Conservation (phyloP, 108 stramenopile genomes). For the Parmales sp. region DNA sequence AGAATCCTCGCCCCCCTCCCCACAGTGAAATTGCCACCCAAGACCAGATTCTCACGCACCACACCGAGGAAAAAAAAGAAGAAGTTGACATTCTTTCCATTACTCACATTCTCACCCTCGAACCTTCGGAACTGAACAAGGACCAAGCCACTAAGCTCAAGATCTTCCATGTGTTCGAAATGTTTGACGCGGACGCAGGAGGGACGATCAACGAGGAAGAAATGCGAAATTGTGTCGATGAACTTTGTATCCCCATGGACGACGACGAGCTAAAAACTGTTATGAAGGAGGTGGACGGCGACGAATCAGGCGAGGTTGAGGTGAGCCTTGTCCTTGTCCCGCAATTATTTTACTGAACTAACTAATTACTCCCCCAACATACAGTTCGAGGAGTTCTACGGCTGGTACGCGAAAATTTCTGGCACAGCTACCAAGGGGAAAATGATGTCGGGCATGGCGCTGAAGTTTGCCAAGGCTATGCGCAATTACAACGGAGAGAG, state of each 20-base stretch:
- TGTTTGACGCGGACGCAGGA: constrained; percentile 8
- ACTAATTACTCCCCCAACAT: not conserved
- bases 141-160: not conserved
- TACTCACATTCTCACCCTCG: not conserved
- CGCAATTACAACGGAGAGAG: constrained; percentile 3
- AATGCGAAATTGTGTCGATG: constrained; percentile 2
- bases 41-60: not conserved
- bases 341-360: too few relatives aligned
- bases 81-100: too few relatives aligned
- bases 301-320: not conserved
- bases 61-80: not conserved
- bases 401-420: constrained; percentile 7
- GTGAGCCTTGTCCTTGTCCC: too few relatives aligned
- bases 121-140: not conserved
- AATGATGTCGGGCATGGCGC: not conserved
- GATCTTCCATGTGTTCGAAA: not conserved
- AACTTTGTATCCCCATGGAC: constrained; percentile 9
- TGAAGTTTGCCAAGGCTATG: constrained; percentile 5
- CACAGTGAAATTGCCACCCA: not conserved
- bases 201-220: not conserved
- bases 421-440: not conserved
- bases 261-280: not conserved
- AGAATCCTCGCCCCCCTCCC: not conserved
- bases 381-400: constrained; percentile 10
- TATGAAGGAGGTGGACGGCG: constrained; percentile 1